These are phyloP conservation scores for Neurospora sp. DNA, from an alignment of 2,329 filamentous ascomycete species.

Conservation along the genomic window DNA sequence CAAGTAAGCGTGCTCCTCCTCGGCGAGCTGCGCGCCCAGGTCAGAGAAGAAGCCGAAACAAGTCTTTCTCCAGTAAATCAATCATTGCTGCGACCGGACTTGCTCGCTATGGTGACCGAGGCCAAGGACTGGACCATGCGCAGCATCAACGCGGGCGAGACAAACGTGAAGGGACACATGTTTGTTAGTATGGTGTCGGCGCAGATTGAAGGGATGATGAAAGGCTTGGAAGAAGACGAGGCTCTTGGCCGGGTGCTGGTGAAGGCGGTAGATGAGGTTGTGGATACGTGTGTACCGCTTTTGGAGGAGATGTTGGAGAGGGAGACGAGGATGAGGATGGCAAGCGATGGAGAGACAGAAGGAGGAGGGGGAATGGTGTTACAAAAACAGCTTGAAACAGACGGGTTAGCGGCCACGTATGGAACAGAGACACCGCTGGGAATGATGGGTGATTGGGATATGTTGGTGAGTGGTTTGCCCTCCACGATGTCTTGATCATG, in stretches of 20 bases:
- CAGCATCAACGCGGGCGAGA: conserved; percentile 39
- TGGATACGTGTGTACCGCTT: conserved; percentile 16
- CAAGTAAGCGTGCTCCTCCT: conserved; percentile 25
- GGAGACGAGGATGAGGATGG: conserved; percentile 9
- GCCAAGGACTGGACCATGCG: conserved; percentile 29
- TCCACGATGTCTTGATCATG: neutral
- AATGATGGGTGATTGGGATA: neutral
- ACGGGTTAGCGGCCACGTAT: neutral
- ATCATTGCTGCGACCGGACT: conserved; percentile 29
- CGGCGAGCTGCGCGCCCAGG: conserved; percentile 30
- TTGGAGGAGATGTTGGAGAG: conserved; percentile 16
- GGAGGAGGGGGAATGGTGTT: neutral
- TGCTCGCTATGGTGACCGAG: conserved; percentile 33
- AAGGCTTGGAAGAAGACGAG: conserved; percentile 25
- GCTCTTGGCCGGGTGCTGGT: conserved; percentile 23
- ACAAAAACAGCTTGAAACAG: neutral
- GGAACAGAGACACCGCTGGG: neutral
- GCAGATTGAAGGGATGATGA: conserved; percentile 32
- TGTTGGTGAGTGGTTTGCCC: neutral
- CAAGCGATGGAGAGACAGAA: neutral
- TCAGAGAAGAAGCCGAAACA: conserved; percentile 30
- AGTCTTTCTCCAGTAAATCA: neutral
- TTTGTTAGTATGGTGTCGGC: conserved; percentile 29
- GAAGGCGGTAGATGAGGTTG: conserved; percentile 22
- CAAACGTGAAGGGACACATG: conserved; percentile 44